Percentiles rank a stretch among this genome's conserved stretches.
phyloP scores from a whole-genome alignment of 768 basidiomycete species.

The Roridomyces roridus region DNA sequence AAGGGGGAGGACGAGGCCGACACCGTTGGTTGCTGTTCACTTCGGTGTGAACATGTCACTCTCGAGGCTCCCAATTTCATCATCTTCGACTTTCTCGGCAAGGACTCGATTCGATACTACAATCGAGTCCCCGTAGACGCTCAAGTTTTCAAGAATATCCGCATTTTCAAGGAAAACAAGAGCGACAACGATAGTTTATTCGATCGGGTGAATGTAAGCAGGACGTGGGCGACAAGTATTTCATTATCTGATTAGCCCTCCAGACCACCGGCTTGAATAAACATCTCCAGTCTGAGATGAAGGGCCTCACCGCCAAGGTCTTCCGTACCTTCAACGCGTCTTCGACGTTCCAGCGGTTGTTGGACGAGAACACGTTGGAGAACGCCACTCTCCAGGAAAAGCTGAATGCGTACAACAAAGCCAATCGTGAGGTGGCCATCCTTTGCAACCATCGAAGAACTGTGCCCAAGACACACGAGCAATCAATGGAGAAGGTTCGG shows the following conservation, averaged over 20 bases:
- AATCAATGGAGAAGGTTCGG: constrained; percentile 92
- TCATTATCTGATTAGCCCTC: background rate
- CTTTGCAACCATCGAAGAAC: constrained; percentile 99
- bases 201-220: constrained; percentile 89
- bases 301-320: constrained; percentile 97
- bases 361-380: constrained; percentile 69
- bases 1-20: constrained; percentile 99
- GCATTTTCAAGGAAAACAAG: constrained; percentile 96
- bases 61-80: constrained; percentile 86
- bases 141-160: constrained; percentile 98
- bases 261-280: constrained; percentile 89
- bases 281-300: constrained; percentile 93
- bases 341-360: constrained; percentile 89
- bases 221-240: background rate
- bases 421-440: constrained; percentile 96
- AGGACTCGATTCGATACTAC: constrained; percentile 98
- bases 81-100: constrained; percentile 97
- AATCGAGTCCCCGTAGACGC: constrained; percentile 88
- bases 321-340: constrained; percentile 99
- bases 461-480: constrained; percentile 90
- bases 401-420: constrained; percentile 95
- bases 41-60: constrained; percentile 96
- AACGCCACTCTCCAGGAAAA: constrained; percentile 91
- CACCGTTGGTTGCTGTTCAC: constrained; percentile 97
- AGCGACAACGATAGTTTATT: constrained; percentile 87